Evolutionary conservation across 2,329 filamentous ascomycete genomes (phyloP), one percentile per base, ranked within the genome.

Genomic region (Colletotrichum truncatum): DNA sequence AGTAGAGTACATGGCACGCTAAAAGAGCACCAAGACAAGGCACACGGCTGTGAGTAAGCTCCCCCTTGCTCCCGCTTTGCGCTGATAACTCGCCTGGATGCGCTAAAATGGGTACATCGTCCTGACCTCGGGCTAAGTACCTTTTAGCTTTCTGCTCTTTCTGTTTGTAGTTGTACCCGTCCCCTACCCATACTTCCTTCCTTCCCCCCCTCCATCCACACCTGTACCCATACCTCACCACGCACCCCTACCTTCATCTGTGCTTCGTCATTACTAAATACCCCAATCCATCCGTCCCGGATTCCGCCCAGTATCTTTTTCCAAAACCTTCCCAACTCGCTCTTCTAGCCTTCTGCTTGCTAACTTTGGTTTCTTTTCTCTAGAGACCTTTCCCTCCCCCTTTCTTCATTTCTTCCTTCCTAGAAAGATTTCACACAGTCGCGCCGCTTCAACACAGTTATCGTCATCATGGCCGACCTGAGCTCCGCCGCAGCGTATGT

Each of bases 401-500:
- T 43, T 60, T 43, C 45, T 55, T 45, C 45, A 30, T 18, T 49
- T 38, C 21, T 39, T 32, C 21, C 36, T 26, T 36, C 32, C n/a
- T 16, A 53, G 28, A 41, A 38, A 46, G 39, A 39, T 6, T 53
- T 52, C 26, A 46, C 43, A 55, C 23, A 41, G 48, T 54, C 60
- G 53, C 41, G 53, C 34, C 46, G 43, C 32, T 53, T 62, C 30
- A 57, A 30, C 28, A 18, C 32, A 28, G 30, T 51, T 23, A 48
- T 61, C 46, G 61, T 67, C 67, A 60, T 36, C 67, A 72, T 72
- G 70, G 68, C 67, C 66, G 67, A 69, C 39, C 58, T 57, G 11
- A 64, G 32, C 55, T 68, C 67, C 62, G 66, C 67, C 58, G 69
- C 70, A 61, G 62, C 69, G 70, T 71, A 70, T 66, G 70, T 71